Percentiles rank a stretch among this genome's conserved stretches.
Conservation (phyloP, 371 early-diverging fungal species). For the Rhizopus delemar region DNA sequence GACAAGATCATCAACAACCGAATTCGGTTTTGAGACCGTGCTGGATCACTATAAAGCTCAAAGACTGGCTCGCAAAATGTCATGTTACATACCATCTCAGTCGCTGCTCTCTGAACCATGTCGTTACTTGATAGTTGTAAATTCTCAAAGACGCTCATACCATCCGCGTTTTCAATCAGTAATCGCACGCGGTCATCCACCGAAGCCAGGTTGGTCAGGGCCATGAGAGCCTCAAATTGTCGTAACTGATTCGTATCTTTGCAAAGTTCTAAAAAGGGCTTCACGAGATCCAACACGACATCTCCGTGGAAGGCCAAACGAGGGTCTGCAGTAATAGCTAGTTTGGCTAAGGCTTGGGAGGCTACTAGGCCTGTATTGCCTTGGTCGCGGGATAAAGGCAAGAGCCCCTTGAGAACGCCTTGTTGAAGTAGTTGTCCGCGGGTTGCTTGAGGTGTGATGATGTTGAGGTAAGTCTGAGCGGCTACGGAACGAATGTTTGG, state of each 20-base stretch:
- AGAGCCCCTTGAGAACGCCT: conserved; percentile 71
- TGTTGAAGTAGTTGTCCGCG: conserved; percentile 85
- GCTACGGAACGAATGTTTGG: conserved; percentile 61
- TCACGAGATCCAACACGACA: conserved; percentile 60
- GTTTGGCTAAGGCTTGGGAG: conserved; percentile 85
- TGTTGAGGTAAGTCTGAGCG: conserved; percentile 65
- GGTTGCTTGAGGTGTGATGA: conserved; percentile 69
- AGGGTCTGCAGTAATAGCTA: conserved; percentile 90
- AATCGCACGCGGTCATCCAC: conserved; percentile 55
- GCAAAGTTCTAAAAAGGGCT: conserved; percentile 62
- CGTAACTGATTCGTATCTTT: conserved; percentile 61
- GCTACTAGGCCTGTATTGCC: conserved; percentile 42
- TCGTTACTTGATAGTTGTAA: conserved; percentile 78
- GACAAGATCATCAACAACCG: conserved; percentile 82
- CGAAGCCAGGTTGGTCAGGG: conserved; percentile 87
- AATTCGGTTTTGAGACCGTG: conserved; percentile 53
- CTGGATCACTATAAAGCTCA: conserved; percentile 63
- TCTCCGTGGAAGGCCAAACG: conserved; percentile 78
- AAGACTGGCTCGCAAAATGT: conserved; percentile 82
- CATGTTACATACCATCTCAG: conserved; percentile 93
- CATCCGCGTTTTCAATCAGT: conserved; percentile 54
- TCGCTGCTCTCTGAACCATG: conserved; percentile 89
- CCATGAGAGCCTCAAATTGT: conserved; percentile 91
- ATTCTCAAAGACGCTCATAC: conserved; percentile 73
- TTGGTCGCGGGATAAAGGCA: conserved; percentile 47